phyloP scores from a whole-genome alignment of 139 green algal genomes.

The Coelastrella sp. region DNA sequence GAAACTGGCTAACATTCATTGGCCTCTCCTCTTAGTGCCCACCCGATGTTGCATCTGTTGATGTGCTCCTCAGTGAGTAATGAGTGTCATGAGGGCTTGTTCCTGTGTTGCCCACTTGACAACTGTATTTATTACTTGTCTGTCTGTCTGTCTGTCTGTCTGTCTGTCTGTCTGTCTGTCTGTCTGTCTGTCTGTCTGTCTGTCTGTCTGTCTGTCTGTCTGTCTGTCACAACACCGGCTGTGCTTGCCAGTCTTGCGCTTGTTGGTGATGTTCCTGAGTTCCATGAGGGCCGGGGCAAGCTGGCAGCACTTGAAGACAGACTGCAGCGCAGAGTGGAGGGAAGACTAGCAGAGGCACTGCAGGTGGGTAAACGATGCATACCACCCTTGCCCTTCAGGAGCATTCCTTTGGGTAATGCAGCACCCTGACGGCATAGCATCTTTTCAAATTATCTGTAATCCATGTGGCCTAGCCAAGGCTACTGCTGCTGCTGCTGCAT shows the following conservation, averaged over 20 bases:
- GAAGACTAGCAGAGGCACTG: constrained; percentile 78
- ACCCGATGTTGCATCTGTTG: too few species aligned
- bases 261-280: constrained; percentile 81
- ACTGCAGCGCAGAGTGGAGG: constrained; percentile 80
- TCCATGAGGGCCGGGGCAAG: constrained; percentile 65
- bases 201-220: background rate
- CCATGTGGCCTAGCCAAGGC: background rate
- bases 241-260: constrained; percentile 61
- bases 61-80: too few species aligned
- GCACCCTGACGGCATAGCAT: too few species aligned
- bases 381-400: too few species aligned
- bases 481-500: background rate
- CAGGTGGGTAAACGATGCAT: background rate
- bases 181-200: background rate
- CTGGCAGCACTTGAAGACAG: constrained; percentile 83
- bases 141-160: background rate
- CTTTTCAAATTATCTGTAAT: too few species aligned
- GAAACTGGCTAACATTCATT: too few species aligned
- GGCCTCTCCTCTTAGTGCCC: too few species aligned
- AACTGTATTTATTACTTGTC: too few species aligned
- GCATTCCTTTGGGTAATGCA: too few species aligned
- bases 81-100: too few species aligned
- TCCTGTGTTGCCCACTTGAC: too few species aligned
- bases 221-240: background rate
- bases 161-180: background rate